These are phyloP conservation scores for Antrodiella citrinella DNA, from an alignment of 768 basidiomycete species.

Conservation along the genomic window DNA sequence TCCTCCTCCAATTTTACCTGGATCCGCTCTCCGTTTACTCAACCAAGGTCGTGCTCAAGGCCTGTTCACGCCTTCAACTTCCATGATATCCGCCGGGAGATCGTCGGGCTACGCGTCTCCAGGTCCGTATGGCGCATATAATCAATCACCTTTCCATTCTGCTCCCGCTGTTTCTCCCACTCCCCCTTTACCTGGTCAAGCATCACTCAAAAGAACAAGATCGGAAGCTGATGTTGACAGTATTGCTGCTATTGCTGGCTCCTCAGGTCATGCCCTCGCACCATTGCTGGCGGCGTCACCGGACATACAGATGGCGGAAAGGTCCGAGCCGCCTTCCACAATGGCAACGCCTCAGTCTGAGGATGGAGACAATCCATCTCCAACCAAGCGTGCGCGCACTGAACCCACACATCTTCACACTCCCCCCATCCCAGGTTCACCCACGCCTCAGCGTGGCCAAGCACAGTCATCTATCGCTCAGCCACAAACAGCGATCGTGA, in stretches of 20 bases:
- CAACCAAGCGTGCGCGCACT: conserved; percentile 62
- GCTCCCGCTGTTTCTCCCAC: conserved; percentile 24
- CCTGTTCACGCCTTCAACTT: conserved; percentile 79
- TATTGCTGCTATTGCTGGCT: conserved; percentile 7
- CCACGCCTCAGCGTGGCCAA: conserved; percentile 7
- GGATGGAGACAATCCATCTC: conserved; percentile 58
- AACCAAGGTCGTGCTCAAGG: conserved; percentile 85
- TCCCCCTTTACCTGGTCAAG: conserved; percentile 24
- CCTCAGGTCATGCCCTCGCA: conserved; percentile 14
- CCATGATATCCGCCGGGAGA: conserved; percentile 40
- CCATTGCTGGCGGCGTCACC: conserved; percentile 25
- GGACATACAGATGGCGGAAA: conserved; percentile 41
- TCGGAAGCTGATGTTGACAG: conserved; percentile 58
- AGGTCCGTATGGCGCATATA: conserved; percentile 36
- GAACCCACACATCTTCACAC: conserved; percentile 28
- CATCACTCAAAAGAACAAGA: conserved; percentile 52
- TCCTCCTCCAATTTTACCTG: conserved; percentile 82
- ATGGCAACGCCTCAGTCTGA: conserved; percentile 29
- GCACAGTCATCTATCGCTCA: conserved; percentile 9
- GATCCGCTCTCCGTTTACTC: conserved; percentile 74
- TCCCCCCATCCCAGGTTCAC: conserved; percentile 8
- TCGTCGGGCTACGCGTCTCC: conserved; percentile 46
- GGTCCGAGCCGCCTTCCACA: conserved; percentile 44
- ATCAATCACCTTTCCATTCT: conserved; percentile 44
- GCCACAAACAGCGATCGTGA: conserved; percentile 24